A percentile compares a stretch with the other conserved stretches of the same genome.
phyloP scores from a whole-genome alignment of 495 filamentous ascomycete genomes.

The Aspergillus sparsus region DNA sequence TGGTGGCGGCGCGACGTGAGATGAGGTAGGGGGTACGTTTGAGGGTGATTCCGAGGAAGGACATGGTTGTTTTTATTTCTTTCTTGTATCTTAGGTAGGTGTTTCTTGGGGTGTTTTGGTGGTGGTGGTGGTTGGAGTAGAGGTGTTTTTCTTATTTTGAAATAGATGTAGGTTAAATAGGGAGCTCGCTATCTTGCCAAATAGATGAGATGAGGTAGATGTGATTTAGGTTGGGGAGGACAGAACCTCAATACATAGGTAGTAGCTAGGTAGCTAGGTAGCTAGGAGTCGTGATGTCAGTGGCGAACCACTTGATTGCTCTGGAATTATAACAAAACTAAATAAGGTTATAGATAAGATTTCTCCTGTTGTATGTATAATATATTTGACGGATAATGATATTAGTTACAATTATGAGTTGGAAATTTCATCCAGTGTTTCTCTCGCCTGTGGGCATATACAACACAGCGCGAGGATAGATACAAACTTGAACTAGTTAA shows the following conservation, averaged over 20 bases:
- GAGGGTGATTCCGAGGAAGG: conserved; percentile 4
- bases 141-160: no score
- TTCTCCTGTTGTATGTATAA: no score
- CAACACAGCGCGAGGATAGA: neutral
- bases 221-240: no score
- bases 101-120: conserved; percentile 2
- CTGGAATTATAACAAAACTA: no score
- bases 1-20: neutral
- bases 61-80: conserved; percentile 9
- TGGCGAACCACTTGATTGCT: neutral
- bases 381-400: no score
- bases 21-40: conserved; percentile 9
- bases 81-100: neutral
- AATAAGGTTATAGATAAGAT: neutral
- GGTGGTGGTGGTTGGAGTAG: neutral
- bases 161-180: no score
- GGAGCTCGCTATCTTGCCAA: no score
- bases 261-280: neutral
- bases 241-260: no score
- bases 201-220: no score
- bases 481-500: conserved; percentile 6
- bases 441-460: no score
- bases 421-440: no score
- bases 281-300: conserved; percentile 1
- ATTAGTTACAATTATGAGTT: no score